Percentiles rank a stretch among this genome's conserved stretches.
Evolutionary conservation across 495 filamentous ascomycete species (phyloP).

Genomic region (Aspergillus ostianus): DNA sequence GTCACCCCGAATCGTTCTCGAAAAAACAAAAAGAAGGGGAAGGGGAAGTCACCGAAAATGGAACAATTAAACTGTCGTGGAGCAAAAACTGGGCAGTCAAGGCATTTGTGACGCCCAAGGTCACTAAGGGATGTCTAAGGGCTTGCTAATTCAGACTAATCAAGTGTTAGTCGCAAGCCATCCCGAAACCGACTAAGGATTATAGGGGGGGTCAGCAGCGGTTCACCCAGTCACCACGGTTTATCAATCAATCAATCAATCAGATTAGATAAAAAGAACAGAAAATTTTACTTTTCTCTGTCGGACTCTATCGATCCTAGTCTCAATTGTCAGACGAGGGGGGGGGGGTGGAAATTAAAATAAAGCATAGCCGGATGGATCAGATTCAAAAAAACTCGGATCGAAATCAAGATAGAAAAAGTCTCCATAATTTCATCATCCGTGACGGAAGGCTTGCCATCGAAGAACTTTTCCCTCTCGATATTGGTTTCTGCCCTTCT

Average conservation of each 20-base stretch:
- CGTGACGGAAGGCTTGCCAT: neutral
- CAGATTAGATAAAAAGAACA: conserved; percentile 22
- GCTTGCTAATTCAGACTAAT: no score
- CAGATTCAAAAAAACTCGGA: no score
- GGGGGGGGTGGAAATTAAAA: no score
- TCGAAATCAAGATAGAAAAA: neutral
- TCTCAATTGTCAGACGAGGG: no score
- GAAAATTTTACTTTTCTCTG: neutral
- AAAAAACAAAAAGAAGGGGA: neutral
- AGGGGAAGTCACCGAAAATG: no score
- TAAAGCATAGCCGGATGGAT: no score
- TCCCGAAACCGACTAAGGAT: neutral
- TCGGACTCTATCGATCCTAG: neutral
- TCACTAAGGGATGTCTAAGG: neutral
- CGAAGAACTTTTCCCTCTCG: neutral
- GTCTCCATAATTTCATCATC: neutral
- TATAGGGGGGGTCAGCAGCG: no score
- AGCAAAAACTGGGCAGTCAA: neutral
- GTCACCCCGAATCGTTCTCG: neutral
- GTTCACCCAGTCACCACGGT: neutral
- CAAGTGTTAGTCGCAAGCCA: no score
- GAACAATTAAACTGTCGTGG: no score
- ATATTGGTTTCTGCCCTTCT: no score
- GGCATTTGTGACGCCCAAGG: neutral
- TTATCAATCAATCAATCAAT: conserved; percentile 17